These are phyloP conservation scores for Neurospora tetrasperma DNA, from an alignment of 495 filamentous ascomycete genomes.

Conservation along the genomic window DNA sequence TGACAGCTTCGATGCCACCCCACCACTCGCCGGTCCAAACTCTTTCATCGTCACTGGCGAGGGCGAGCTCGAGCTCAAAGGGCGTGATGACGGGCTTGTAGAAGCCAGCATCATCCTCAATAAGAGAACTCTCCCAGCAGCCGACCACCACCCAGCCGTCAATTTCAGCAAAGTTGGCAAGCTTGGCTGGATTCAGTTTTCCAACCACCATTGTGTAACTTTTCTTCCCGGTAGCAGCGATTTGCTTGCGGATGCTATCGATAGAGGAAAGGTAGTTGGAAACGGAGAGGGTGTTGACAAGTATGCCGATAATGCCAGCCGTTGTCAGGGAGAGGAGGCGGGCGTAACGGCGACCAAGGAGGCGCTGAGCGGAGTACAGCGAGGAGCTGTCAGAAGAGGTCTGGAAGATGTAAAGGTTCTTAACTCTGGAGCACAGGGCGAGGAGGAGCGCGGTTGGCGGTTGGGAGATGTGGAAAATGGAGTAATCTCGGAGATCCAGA, in stretches of 20 bases:
- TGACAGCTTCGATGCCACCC: conserved; percentile 56
- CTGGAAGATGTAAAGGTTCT: conserved; percentile 67
- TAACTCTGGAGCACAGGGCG: conserved; percentile 74
- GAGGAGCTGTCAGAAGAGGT: conserved; percentile 35
- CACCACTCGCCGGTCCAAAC: conserved; percentile 71
- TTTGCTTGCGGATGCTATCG: conserved; percentile 55
- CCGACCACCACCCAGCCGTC: conserved; percentile 96
- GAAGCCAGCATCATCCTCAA: conserved; percentile 70
- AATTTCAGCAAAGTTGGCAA: conserved; percentile 92
- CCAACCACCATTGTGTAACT: conserved; percentile 93
- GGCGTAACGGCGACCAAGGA: conserved; percentile 78
- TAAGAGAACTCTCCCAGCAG: conserved; percentile 91
- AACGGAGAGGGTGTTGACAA: conserved; percentile 90
- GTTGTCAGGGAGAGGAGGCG: conserved; percentile 73
- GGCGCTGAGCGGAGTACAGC: conserved; percentile 34
- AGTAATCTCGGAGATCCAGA: conserved; percentile 53
- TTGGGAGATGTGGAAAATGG: conserved; percentile 80
- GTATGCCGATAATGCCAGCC: conserved; percentile 75
- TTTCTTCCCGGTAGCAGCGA: conserved; percentile 75
- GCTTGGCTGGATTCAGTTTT: conserved; percentile 88
- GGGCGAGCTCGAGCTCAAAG: conserved; percentile 71
- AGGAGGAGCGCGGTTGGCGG: conserved; percentile 79
- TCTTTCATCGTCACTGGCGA: conserved; percentile 58
- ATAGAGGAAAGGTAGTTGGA: conserved; percentile 80
- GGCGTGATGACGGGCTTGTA: conserved; percentile 84